These are phyloP conservation scores for Saraca asoca DNA, from an alignment of 331 rosid species.

Conservation along the genomic window DNA sequence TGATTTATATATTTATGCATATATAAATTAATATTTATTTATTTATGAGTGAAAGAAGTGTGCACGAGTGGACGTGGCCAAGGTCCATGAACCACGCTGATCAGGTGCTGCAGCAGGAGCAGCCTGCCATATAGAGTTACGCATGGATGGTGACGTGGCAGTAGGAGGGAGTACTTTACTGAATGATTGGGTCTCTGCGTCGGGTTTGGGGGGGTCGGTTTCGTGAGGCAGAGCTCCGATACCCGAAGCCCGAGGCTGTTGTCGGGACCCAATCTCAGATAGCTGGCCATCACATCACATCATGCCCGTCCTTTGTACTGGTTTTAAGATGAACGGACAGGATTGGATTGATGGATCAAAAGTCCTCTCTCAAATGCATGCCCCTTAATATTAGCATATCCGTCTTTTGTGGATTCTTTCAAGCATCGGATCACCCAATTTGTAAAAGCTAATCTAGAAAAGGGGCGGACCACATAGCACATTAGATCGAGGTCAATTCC, in stretches of 20 bases:
- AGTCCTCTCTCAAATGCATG: too few relatives aligned
- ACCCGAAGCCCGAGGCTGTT: slow-evolving; percentile 36
- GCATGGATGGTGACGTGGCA: slow-evolving; percentile 13
- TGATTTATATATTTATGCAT: too few relatives aligned
- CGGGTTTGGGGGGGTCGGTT: slow-evolving; percentile 11
- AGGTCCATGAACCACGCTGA: slow-evolving; percentile 35
- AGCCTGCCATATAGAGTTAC: neutral
- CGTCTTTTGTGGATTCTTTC: slow-evolving; percentile 15
- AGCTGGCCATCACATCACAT: slow-evolving; percentile 31
- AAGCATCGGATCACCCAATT: slow-evolving; percentile 43
- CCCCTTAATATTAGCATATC: slow-evolving; percentile 9
- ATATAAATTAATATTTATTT: too few relatives aligned
- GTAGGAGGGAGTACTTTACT: neutral
- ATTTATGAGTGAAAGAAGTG: neutral
- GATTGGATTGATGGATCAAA: slow-evolving; percentile 29
- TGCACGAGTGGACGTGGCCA: slow-evolving; percentile 30
- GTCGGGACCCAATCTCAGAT: slow-evolving; percentile 29
- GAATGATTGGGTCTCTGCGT: slow-evolving; percentile 33
- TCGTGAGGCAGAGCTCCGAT: slow-evolving; percentile 3
- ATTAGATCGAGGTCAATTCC: slow-evolving; percentile 1
- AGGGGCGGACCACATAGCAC: neutral
- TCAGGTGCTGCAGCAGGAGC: slow-evolving; percentile 44
- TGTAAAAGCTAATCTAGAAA: slow-evolving; percentile 35
- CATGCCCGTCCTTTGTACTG: slow-evolving; percentile 25
- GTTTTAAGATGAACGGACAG: slow-evolving; percentile 21